phyloP scores from a whole-genome alignment of 2,329 filamentous ascomycete genomes.

The Fusarium keratoplasticum region DNA sequence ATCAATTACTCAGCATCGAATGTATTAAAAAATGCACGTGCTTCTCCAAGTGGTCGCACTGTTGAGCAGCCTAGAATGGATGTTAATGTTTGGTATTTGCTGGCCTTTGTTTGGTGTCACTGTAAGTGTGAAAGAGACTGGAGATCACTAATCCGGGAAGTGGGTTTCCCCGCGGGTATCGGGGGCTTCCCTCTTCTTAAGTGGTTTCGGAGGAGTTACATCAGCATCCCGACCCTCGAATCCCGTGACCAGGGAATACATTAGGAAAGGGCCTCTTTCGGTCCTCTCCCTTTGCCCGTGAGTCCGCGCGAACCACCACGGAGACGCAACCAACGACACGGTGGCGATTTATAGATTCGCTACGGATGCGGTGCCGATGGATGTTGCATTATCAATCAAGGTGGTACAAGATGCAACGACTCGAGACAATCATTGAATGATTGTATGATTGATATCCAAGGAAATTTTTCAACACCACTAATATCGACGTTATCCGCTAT shows the following conservation, averaged over 20 bases:
- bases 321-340: not conserved
- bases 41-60: not conserved
- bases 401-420: not conserved
- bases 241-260: not conserved
- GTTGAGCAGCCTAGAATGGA: not conserved
- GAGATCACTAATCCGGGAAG: not conserved
- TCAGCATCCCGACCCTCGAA: conserved; percentile 26
- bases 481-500: not conserved
- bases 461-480: not conserved
- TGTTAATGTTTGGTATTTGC: not conserved
- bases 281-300: not conserved
- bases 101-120: not conserved
- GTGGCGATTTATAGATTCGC: not conserved
- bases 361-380: not conserved
- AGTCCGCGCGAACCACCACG: not conserved
- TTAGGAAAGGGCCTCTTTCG: not conserved
- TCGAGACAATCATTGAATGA: not conserved
- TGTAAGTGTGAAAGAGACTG: not conserved
- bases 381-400: not conserved
- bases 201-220: conserved; percentile 31
- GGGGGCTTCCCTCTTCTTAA: not conserved
- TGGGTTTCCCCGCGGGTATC: not conserved
- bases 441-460: conserved; percentile 1
- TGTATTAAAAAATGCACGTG: not conserved
- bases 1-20: not conserved